Evolutionary conservation across 2,329 filamentous ascomycete species (phyloP), one percentile per base, ranked within the genome.

Genomic region (Xylaria sp.): DNA sequence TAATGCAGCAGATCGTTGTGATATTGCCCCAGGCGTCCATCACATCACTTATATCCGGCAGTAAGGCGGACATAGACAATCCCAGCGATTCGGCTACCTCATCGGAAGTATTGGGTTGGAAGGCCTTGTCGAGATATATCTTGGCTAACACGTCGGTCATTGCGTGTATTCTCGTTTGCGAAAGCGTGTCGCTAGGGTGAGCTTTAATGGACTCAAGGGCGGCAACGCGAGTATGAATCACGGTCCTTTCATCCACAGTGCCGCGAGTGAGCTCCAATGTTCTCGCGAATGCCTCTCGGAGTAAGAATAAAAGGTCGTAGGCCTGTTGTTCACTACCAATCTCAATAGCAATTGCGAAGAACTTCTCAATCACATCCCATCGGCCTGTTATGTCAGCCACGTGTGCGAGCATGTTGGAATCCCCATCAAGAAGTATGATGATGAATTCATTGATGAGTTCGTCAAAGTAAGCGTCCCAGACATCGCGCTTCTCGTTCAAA

Each of bases 391-490:
- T 69, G 29, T 76, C 72, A 1, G 75, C 75, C 11, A 73, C 75
- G 38, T 57, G 45, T 6, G 74, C 73, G 9, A 77, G 69, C 25
- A 73, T 69, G 53, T 75, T 69, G 0, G 67, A 59, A 5, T 72
- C 69, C 2, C 69, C 61, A 9, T 66, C 68, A 25, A 71, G 53
- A 3, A 74, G 27, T 38, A 68, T 39, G n/a, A 68, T 29, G 7
- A 77, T 67, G 65, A 77, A 76, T 17, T 74, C 68, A 45, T 76
- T 72, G 36, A 76, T 72, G 1, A 77, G 69, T 53, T 77, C 75
- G 55, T 77, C 75, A 33, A 75, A 74, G 38, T 71, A 77, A 5
- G 71, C 70, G 7, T 67, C 68, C 75, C 75, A 76, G 0, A 65
- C 63, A 5, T 69, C 53, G n/a, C 69, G 69, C 2, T 50, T 71